These are phyloP conservation scores for Calonectria crousiana DNA, from an alignment of 2,329 filamentous ascomycete species.

Conservation along the genomic window DNA sequence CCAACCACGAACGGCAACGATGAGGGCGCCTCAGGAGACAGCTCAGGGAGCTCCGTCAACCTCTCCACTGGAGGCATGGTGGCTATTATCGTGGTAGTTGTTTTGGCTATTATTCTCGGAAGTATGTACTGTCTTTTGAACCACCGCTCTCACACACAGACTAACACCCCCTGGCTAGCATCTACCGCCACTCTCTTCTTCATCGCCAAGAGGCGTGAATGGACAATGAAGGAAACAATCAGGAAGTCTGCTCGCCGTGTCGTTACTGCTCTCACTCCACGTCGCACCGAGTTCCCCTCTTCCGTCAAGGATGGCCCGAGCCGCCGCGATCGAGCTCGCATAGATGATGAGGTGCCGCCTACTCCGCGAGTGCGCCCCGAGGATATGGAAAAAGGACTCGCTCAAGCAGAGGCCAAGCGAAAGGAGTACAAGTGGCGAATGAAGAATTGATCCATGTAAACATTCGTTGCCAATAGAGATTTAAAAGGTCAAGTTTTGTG, in stretches of 20 bases:
- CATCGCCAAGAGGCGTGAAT: constrained; percentile 86
- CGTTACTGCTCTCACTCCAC: constrained; percentile 71
- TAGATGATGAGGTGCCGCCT: constrained; percentile 68
- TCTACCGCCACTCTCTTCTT: constrained; percentile 78
- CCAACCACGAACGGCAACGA: constrained; percentile 59
- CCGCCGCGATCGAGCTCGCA: constrained; percentile 56
- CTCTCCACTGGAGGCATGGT: constrained; percentile 78
- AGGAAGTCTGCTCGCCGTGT: constrained; percentile 75
- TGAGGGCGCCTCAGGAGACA: constrained; percentile 75
- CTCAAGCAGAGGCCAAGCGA: constrained; percentile 52
- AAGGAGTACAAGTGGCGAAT: constrained; percentile 45
- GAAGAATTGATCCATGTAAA: background rate
- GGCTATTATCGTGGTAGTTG: constrained; percentile 81
- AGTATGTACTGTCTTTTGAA: constrained; percentile 61
- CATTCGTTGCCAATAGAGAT: background rate
- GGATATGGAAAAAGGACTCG: constrained; percentile 71
- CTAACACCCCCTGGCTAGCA: constrained; percentile 56
- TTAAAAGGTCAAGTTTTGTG: background rate
- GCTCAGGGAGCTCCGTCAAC: constrained; percentile 66
- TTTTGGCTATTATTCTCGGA: constrained; percentile 74
- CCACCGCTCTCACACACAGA: background rate
- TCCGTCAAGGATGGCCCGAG: constrained; percentile 61
- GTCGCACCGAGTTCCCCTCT: constrained; percentile 70
- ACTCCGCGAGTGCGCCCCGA: constrained; percentile 66
- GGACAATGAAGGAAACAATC: constrained; percentile 81